A percentile compares a stretch with the other conserved stretches of the same genome.
Conservation (phyloP, 2,329 filamentous ascomycete species). For the Epichloe aotearoae region DNA sequence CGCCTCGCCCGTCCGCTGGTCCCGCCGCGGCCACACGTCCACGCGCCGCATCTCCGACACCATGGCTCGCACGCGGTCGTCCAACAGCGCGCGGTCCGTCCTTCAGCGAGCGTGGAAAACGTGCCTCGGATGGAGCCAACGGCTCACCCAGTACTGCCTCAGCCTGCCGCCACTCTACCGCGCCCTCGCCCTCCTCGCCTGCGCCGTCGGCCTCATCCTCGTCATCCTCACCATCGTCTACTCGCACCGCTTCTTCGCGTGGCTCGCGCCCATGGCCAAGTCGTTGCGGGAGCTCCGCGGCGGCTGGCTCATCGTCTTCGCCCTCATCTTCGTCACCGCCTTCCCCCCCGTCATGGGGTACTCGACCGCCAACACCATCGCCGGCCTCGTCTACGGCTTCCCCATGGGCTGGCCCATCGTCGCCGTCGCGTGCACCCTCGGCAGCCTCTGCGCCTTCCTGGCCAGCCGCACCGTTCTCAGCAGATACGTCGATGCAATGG, state of each 20-base stretch:
- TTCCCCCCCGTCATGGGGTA: conserved; percentile 87
- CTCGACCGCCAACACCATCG: conserved; percentile 51
- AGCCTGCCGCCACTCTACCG: conserved; percentile 48
- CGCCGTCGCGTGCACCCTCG: conserved; percentile 62
- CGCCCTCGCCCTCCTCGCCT: conserved; percentile 38
- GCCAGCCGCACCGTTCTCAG: conserved; percentile 68
- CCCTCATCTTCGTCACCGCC: conserved; percentile 59
- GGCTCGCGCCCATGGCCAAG: conserved; percentile 58
- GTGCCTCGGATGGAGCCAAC: conserved; percentile 27
- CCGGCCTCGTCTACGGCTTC: conserved; percentile 44
- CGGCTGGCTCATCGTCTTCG: conserved; percentile 66
- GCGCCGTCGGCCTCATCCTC: conserved; percentile 38
- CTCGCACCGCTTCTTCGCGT: conserved; percentile 66
- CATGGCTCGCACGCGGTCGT: conserved; percentile 3
- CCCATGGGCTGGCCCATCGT: conserved; percentile 68
- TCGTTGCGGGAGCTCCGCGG: conserved; percentile 61
- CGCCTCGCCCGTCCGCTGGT: conserved; percentile 7
- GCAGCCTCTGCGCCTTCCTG: conserved; percentile 68
- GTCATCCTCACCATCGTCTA: conserved; percentile 61
- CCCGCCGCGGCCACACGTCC: background rate
- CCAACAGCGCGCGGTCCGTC: conserved; percentile 19
- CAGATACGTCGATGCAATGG: conserved; percentile 63
- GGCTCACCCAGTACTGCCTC: conserved; percentile 36
- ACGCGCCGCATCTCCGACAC: conserved; percentile 27
- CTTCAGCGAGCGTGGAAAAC: conserved; percentile 21